Evolutionary conservation across 352 stramenopile species (phyloP), one percentile per base, ranked within the genome.

Genomic region (Nothophytophthora sp.): DNA sequence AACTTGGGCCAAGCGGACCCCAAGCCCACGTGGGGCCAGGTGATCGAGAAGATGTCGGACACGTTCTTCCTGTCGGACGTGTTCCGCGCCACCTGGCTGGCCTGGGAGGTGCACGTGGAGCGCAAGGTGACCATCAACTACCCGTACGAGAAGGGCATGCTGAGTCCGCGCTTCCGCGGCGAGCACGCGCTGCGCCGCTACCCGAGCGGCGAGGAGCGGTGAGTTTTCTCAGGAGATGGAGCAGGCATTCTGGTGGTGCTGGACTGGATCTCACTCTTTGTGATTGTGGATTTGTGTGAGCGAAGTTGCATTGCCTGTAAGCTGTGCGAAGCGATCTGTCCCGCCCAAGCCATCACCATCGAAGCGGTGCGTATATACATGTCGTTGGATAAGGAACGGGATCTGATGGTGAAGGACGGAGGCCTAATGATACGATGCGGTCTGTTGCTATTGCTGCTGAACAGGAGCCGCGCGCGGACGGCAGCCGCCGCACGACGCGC

Each of bases 311-410:
- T 99, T 76, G 96, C 97, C 1, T 99, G 98, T 77, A 99, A 99
- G 86, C 81, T 99, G 9, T 99, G 98, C 61, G 98, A 99, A 79
- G 97, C 98, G 13, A 98, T 99, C 51, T 99, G 98, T 77, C 98
- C 98, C 8, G 97, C 98, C 6, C 96, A 99, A 80, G 93, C 97
- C 55, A 99, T 99, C 78, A 99, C 96, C 29, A 99, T 99, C 77
- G 97, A 99, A 68, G 87, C 97, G 27, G 75, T 91, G 63, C 48
- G 74, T 63, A 29, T 18, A 58, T 33, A 32, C 35, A 24, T 66
- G 42, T 49, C 56, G 18, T 34, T 61, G 16, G 4, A 13, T 25
- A 22, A 13, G 30, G 24, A 40, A 53, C 10, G 24, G 30, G 12
- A 2, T 16, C 28, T 62, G 25, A 58, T 39, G 5, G 19, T n/a